Evolutionary conservation across 1,284 basidiomycete species (phyloP).

Genomic region (Phenoliferia sp.): DNA sequence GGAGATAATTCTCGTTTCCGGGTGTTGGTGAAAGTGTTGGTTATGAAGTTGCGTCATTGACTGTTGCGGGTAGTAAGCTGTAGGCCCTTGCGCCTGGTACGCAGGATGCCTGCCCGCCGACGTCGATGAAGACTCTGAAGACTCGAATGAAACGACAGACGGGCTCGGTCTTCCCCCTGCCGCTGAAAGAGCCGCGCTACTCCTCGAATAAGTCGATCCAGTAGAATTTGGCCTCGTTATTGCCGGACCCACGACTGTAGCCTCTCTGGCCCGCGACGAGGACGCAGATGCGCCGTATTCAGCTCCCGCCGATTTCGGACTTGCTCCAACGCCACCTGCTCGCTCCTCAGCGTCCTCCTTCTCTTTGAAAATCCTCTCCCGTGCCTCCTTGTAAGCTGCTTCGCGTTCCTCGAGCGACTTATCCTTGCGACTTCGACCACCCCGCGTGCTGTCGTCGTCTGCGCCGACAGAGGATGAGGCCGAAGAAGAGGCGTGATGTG

Average conservation of each 20-base stretch:
- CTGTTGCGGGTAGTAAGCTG: background rate
- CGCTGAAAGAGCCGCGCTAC: constrained; percentile 18
- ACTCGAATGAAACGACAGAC: background rate
- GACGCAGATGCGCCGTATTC: no score
- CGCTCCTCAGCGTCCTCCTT: constrained; percentile 4
- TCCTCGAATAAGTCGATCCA: constrained; percentile 26
- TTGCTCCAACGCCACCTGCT: background rate
- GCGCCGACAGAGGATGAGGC: constrained; percentile 18
- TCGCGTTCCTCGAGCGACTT: constrained; percentile 30
- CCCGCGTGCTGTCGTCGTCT: constrained; percentile 20
- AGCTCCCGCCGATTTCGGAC: no score
- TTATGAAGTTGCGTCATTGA: background rate
- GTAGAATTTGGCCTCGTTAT: constrained; percentile 27
- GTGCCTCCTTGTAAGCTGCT: constrained; percentile 33
- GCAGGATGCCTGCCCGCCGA: no score
- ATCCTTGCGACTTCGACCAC: constrained; percentile 11
- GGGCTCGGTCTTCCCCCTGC: constrained; percentile 22
- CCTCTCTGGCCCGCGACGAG: no score
- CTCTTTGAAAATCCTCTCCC: constrained; percentile 34
- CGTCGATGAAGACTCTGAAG: background rate
- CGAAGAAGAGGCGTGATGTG: constrained; percentile 13
- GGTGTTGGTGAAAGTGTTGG: background rate
- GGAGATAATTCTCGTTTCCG: no score
- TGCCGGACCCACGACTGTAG: background rate
- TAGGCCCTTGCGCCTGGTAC: constrained; percentile 6